phyloP scores from a whole-genome alignment of 345 rosid species.

The thale cress (Arabidopsis thaliana) region TAIR10.1 NC_003074.8:19999001-19999500 shows the following conservation, averaged over 20 bases:
- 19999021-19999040: too few species aligned
- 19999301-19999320: slow-evolving; percentile 25
- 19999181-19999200: not conserved
- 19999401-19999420: slow-evolving; percentile 31
- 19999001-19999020: too few species aligned
- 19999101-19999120: not conserved
- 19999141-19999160: not conserved
- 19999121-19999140: not conserved
- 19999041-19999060: too few species aligned
- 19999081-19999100: too few species aligned
- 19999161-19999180: not conserved
- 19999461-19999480: not conserved
- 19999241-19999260: slow-evolving; percentile 20
- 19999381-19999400: slow-evolving; percentile 35
- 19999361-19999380: not conserved
- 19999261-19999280: slow-evolving; percentile 20
- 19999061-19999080: too few species aligned
- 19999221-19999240: not conserved
- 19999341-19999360: slow-evolving; percentile 1
- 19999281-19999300: slow-evolving; percentile 4
- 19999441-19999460: not conserved
- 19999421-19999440: not conserved
- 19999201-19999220: not conserved
- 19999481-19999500: not conserved
- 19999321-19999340: slow-evolving; percentile 2